phyloP scores from a whole-genome alignment of 2,329 filamentous ascomycete genomes.

The Sarocladium strictum region DNA sequence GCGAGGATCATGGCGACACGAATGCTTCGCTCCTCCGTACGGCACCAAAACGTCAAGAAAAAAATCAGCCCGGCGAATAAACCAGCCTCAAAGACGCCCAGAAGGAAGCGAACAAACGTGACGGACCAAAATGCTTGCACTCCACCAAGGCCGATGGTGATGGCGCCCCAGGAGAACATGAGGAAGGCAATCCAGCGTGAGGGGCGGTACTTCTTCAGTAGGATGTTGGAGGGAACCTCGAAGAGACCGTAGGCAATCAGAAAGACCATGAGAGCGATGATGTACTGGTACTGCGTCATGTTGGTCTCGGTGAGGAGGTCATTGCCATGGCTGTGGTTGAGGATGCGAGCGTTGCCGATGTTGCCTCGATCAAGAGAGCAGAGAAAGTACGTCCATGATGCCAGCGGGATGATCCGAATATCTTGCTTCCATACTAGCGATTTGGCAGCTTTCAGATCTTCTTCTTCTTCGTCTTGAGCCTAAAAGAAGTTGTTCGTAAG shows the following conservation, averaged over 20 bases:
- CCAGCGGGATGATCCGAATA: constrained; percentile 46
- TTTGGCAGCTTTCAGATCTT: neutral
- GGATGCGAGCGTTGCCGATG: constrained; percentile 63
- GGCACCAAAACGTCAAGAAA: constrained; percentile 60
- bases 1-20: constrained; percentile 61
- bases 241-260: constrained; percentile 55
- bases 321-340: constrained; percentile 53
- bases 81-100: constrained; percentile 66
- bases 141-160: constrained; percentile 62
- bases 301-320: constrained; percentile 56
- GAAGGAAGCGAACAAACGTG: constrained; percentile 60
- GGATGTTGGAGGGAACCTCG: constrained; percentile 60
- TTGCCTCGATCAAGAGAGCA: constrained; percentile 57
- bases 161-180: constrained; percentile 60
- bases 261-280: constrained; percentile 52
- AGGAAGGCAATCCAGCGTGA: constrained; percentile 61
- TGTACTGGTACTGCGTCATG: constrained; percentile 58
- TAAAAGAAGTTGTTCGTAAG: neutral
- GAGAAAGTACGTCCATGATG: constrained; percentile 47
- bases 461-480: neutral
- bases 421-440: constrained; percentile 37
- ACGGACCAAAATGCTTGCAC: constrained; percentile 56
- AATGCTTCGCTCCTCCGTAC: constrained; percentile 59
- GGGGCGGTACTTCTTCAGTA: constrained; percentile 59
- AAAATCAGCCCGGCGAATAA: constrained; percentile 53